Conservation (phyloP, 2,329 filamentous ascomycete genomes). For the Corynespora cassiicola region DNA sequence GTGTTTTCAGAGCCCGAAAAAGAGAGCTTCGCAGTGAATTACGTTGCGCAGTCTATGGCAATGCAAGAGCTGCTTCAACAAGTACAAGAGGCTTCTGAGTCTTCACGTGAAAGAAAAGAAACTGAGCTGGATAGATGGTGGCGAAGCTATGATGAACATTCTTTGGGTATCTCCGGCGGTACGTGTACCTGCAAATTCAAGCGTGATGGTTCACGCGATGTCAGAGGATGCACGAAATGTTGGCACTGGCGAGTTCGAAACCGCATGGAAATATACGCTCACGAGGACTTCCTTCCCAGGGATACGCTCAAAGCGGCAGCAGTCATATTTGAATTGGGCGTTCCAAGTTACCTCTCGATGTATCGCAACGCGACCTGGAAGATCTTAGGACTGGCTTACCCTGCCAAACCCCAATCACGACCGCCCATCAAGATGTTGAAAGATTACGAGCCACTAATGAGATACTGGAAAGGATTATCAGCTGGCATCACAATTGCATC, state of each 20-base stretch:
- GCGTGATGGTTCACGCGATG: conserved; percentile 13
- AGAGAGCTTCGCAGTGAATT: conserved; percentile 54
- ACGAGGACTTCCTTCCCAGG: conserved; percentile 58
- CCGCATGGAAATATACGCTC: conserved; percentile 50
- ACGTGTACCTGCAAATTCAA: conserved; percentile 34
- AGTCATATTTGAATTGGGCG: conserved; percentile 58
- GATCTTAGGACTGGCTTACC: conserved; percentile 49
- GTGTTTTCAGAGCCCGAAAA: conserved; percentile 54
- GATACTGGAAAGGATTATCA: conserved; percentile 16
- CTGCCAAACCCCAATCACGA: conserved; percentile 9
- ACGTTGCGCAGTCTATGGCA: conserved; percentile 42
- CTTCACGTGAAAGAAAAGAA: conserved; percentile 40
- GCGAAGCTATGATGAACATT: conserved; percentile 46
- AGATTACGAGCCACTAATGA: conserved; percentile 35
- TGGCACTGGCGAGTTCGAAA: conserved; percentile 38
- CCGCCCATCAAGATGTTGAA: conserved; percentile 32
- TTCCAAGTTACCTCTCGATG: conserved; percentile 49
- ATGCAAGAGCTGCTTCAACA: conserved; percentile 25
- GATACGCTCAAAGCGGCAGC: conserved; percentile 38
- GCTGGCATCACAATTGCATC: conserved; percentile 49
- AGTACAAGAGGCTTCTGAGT: conserved; percentile 40
- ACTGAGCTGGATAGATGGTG: conserved; percentile 41
- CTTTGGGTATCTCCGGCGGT: conserved; percentile 36
- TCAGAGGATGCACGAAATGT: conserved; percentile 53
- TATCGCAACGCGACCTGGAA: conserved; percentile 61